A percentile compares a stretch with the other conserved stretches of the same genome.
These are phyloP conservation scores for Thymus mandschuricus DNA, from an alignment of 257 asterid species.

Conservation along the genomic window DNA sequence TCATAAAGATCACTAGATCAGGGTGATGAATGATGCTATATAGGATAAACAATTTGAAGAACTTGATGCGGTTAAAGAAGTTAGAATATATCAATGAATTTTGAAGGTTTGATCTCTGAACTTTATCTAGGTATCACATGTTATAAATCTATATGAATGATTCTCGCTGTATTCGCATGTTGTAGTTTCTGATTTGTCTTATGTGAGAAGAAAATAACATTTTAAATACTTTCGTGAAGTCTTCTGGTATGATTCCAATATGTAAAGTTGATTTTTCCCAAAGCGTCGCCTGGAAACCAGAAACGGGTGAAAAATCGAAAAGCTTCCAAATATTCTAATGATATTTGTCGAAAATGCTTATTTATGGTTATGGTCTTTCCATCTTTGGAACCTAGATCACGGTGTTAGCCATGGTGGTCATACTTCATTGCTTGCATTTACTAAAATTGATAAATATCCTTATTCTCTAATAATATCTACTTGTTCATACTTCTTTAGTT, in stretches of 20 bases:
- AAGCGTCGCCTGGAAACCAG: not conserved
- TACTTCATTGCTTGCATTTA: conserved; percentile 6
- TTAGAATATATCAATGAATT: not conserved
- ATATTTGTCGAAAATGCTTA: not conserved
- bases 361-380: not conserved
- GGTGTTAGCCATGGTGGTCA: not conserved
- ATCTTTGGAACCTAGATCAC: not conserved
- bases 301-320: not conserved
- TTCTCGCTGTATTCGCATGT: not conserved
- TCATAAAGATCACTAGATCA: not conserved
- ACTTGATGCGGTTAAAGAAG: not conserved
- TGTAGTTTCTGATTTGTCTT: not conserved
- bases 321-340: not conserved
- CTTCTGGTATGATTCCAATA: not conserved
- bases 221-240: not conserved
- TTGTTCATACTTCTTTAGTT: conserved; percentile 36
- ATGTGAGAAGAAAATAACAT: not conserved
- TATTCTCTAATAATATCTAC: not conserved
- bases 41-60: not conserved
- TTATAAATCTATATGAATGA: not conserved
- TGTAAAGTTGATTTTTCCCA: not conserved
- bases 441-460: conserved; percentile 8
- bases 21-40: not conserved
- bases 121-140: not conserved
- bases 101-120: not conserved